phyloP scores from a whole-genome alignment of 345 rosid species.

The Murraya koenigii region DNA sequence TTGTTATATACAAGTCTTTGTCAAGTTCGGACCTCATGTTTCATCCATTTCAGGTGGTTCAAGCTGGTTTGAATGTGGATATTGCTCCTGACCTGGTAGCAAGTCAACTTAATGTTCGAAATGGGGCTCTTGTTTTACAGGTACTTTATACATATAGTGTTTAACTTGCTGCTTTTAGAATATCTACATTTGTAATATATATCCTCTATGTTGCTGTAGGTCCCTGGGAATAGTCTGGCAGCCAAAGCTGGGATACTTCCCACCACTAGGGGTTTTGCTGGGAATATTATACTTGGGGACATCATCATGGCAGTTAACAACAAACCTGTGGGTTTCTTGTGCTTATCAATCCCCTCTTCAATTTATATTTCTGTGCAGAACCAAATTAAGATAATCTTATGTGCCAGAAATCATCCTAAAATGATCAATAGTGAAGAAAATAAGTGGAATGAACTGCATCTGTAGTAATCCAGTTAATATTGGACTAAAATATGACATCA shows the following conservation, averaged over 20 bases:
- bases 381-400: not conserved
- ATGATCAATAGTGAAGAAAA: not conserved
- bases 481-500: not conserved
- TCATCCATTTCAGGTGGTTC: conserved; percentile 56
- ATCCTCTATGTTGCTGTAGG: conserved; percentile 34
- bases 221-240: conserved; percentile 66
- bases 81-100: conserved; percentile 85
- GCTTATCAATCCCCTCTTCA: conserved; percentile 6
- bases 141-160: no score
- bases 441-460: not conserved
- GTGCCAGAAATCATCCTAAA: not conserved
- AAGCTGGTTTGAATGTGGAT: conserved; percentile 81
- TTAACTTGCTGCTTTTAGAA: not conserved
- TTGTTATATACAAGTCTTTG: not conserved
- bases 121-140: conserved; percentile 86
- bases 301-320: conserved; percentile 70
- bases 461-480: not conserved
- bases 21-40: not conserved
- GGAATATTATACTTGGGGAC: conserved; percentile 85
- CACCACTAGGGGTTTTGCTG: conserved; percentile 82
- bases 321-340: conserved; percentile 50
- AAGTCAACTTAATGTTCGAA: conserved; percentile 87
- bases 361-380: not conserved
- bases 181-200: not conserved
- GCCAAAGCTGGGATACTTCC: conserved; percentile 77